A percentile compares a stretch with the other conserved stretches of the same genome.
These are phyloP conservation scores for Plectranthus barbatus DNA, from an alignment of 257 asterid species.

Conservation along the genomic window DNA sequence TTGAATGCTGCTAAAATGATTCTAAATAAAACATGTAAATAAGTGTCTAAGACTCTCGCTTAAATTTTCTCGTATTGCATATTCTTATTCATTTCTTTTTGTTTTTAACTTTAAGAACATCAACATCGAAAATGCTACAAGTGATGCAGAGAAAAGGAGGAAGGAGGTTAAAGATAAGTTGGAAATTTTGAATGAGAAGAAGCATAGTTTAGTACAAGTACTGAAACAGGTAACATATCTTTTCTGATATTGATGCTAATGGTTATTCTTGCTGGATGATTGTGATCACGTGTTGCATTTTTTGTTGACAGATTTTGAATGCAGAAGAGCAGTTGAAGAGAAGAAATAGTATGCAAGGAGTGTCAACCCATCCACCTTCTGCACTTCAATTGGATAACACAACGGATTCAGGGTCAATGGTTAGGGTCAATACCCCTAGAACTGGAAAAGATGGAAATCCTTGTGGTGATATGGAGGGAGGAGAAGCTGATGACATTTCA, in stretches of 20 bases:
- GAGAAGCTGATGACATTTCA: slow-evolving; percentile 52
- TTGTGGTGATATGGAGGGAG: slow-evolving; percentile 52
- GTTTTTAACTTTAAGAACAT: slow-evolving; percentile 30
- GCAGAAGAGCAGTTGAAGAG: slow-evolving; percentile 87
- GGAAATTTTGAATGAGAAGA: slow-evolving; percentile 60
- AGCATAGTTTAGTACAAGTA: slow-evolving; percentile 75
- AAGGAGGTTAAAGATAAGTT: slow-evolving; percentile 59
- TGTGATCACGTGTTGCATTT: background rate
- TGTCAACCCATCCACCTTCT: slow-evolving; percentile 43
- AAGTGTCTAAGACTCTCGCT: background rate
- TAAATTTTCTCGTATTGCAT: background rate
- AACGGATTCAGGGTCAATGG: slow-evolving; percentile 71
- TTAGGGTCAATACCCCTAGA: slow-evolving; percentile 70
- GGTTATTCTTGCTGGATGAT: background rate
- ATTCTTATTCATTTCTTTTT: slow-evolving; percentile 4
- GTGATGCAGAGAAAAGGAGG: slow-evolving; percentile 49
- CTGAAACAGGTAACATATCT: slow-evolving; percentile 57
- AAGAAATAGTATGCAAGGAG: slow-evolving; percentile 41
- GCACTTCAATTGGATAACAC: slow-evolving; percentile 71
- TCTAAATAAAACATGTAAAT: background rate
- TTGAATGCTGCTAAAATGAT: background rate
- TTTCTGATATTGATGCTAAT: background rate
- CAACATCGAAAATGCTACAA: slow-evolving; percentile 33
- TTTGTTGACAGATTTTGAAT: slow-evolving; percentile 52
- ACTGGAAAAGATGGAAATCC: slow-evolving; percentile 56